These are phyloP conservation scores for Trichosporon sp. DNA, from an alignment of 1,284 basidiomycete genomes.

Conservation along the genomic window DNA sequence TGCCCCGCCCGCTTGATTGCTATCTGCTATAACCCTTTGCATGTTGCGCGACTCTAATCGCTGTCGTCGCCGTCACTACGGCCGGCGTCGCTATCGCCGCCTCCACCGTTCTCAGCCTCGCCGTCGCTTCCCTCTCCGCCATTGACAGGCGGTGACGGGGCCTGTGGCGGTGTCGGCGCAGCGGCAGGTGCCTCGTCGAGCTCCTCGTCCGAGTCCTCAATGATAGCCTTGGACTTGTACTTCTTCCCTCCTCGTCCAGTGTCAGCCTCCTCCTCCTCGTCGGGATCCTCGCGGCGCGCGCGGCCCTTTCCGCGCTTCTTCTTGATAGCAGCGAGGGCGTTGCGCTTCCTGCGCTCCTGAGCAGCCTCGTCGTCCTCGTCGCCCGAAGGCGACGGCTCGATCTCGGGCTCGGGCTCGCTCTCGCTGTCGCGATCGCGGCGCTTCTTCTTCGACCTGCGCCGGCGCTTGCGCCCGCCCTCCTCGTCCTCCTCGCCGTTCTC, in stretches of 20 bases:
- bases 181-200: conserved; percentile 13
- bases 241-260: conserved; percentile 34
- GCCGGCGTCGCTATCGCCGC: background rate
- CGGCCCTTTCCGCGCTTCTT: conserved; percentile 7
- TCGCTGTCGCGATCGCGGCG: conserved; percentile 29
- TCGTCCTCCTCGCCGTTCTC: conserved; percentile 30
- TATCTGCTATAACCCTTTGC: background rate
- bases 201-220: conserved; percentile 41
- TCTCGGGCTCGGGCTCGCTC: conserved; percentile 25
- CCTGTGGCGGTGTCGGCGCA: background rate
- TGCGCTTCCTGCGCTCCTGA: conserved; percentile 10
- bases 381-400: conserved; percentile 12
- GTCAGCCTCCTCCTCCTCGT: conserved; percentile 30
- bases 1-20: no score
- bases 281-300: conserved; percentile 27
- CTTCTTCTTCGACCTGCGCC: conserved; percentile 18
- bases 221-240: conserved; percentile 45
- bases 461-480: conserved; percentile 18
- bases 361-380: conserved; percentile 19
- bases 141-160: background rate
- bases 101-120: background rate
- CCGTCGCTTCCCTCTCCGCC: background rate
- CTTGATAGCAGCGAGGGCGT: conserved; percentile 29
- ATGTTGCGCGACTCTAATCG: background rate
- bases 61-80: conserved; percentile 4